A percentile compares a stretch with the other conserved stretches of the same genome.
phyloP scores from a whole-genome alignment of 768 basidiomycete genomes.

The Pulveroboletus sp. region DNA sequence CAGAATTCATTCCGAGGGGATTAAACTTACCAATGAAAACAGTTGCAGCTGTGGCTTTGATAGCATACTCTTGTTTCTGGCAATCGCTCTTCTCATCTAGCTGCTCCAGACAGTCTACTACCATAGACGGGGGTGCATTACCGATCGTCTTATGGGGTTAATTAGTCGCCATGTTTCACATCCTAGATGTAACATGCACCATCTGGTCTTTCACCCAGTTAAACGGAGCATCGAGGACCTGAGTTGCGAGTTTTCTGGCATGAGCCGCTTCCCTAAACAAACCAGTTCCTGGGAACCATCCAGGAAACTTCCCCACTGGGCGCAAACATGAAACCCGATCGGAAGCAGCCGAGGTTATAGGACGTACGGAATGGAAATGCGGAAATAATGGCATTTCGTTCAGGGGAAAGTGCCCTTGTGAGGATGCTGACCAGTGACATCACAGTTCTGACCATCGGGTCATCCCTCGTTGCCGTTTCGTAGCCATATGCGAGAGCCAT shows the following conservation, averaged over 20 bases:
- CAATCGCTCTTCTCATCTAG: slow-evolving; percentile 16
- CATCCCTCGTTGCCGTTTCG: slow-evolving; percentile 14
- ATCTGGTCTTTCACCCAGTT: slow-evolving; percentile 23
- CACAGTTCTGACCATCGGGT: slow-evolving; percentile 21
- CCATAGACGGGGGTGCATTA: slow-evolving; percentile 23
- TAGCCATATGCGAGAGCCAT: slow-evolving; percentile 28
- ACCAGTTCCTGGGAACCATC: slow-evolving; percentile 23
- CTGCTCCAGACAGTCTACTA: slow-evolving; percentile 21
- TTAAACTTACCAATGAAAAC: slow-evolving; percentile 19
- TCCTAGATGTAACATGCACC: not conserved
- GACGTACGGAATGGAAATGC: slow-evolving; percentile 25
- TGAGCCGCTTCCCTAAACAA: slow-evolving; percentile 18
- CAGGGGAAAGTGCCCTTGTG: slow-evolving; percentile 18
- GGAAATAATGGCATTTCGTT: slow-evolving; percentile 15
- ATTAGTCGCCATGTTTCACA: not conserved
- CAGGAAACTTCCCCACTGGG: slow-evolving; percentile 21
- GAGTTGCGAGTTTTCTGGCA: slow-evolving; percentile 12
- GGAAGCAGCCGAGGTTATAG: not conserved
- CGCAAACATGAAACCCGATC: not conserved
- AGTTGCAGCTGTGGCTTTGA: slow-evolving; percentile 26
- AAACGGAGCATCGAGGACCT: slow-evolving; percentile 23
- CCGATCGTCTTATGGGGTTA: slow-evolving; percentile 8
- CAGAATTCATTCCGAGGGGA: not conserved
- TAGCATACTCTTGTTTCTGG: slow-evolving; percentile 19
- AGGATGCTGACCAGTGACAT: slow-evolving; percentile 19